Conservation (phyloP, 352 stramenopile genomes). For the Thalassiosira livingstoniorum region DNA sequence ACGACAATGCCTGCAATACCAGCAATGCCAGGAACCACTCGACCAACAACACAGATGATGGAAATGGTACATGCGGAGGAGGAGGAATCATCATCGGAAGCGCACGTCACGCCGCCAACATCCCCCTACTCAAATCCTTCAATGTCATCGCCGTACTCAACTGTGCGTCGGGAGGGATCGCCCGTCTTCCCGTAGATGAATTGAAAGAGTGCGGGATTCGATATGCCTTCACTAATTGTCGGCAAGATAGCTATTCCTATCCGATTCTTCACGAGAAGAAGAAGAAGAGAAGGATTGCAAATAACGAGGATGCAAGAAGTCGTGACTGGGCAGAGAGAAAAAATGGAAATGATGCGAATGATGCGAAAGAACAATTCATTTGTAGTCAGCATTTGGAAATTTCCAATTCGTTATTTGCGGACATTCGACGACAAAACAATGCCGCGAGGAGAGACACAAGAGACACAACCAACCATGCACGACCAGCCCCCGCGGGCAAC, state of each 20-base stretch:
- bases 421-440: conserved; percentile 51
- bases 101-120: conserved; percentile 67
- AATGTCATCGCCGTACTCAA: conserved; percentile 79
- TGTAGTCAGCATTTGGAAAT: conserved; percentile 70
- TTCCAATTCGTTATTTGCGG: conserved; percentile 66
- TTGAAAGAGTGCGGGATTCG: conserved; percentile 68
- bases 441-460: too few relatives aligned
- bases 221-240: conserved; percentile 79
- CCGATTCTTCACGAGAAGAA: conserved; percentile 69
- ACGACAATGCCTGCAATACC: neutral
- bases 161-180: conserved; percentile 75
- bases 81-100: conserved; percentile 71
- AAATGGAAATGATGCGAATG: conserved; percentile 12
- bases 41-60: neutral
- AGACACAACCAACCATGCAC: neutral
- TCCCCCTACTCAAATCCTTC: conserved; percentile 56
- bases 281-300: neutral
- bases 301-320: too few relatives aligned
- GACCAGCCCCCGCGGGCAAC: conserved; percentile 30
- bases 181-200: conserved; percentile 69
- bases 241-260: conserved; percentile 73
- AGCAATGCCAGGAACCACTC: neutral
- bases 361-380: conserved; percentile 6
- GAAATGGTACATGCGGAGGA: neutral
- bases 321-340: conserved; percentile 27